Evolutionary conservation across 2,329 filamentous ascomycete species (phyloP), one percentile per base, ranked within the genome.

Genomic region (Penicillium sp.): DNA sequence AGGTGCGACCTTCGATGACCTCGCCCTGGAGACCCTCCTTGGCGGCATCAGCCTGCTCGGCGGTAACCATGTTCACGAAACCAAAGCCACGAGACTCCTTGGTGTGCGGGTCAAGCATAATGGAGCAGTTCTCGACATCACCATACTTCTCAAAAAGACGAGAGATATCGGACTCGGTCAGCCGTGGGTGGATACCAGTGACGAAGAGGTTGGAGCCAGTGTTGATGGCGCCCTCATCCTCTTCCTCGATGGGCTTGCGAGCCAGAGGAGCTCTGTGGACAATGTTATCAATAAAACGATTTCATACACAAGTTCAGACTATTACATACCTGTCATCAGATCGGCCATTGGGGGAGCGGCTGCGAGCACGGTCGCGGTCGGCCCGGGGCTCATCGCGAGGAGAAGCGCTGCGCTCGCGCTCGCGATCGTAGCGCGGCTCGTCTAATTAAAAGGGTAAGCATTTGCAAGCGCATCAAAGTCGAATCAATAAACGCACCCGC

Each of bases 121-220:
- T 99, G 73, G 96, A 95, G 78, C 92, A 97, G 76, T 95, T 97
- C 77, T 97, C 92, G 44, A 99, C 93, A 69, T 95, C 90, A 62
- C 93, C 93, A 66, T 97, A 97, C 76, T 97, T 99, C 76, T 96
- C 90, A 68, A 99, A 99, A 59, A 99, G 85, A 71, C 90, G 90
- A 46, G 88, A 87, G 54, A 99, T 89, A 69, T 97, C 93, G 13
- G 85, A 81, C 72, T 99, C 93, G 40, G 82, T 85, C 59, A 99
- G 82, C 64, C 88, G 88, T 50, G 93, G 93, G 72, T 97, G 90
- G 60, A 99, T 99, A 63, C 93, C 93, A 57, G 93, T 99, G 60
- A 99, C 93, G 72, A 99, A 99, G 52, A 99, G 87, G 77, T 99
- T 99, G 60, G 93, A 96, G 62, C 93, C 93, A 56, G 90, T 88